Evolutionary conservation across 2,329 filamentous ascomycete genomes (phyloP).

Genomic region (Claviceps arundinis): DNA sequence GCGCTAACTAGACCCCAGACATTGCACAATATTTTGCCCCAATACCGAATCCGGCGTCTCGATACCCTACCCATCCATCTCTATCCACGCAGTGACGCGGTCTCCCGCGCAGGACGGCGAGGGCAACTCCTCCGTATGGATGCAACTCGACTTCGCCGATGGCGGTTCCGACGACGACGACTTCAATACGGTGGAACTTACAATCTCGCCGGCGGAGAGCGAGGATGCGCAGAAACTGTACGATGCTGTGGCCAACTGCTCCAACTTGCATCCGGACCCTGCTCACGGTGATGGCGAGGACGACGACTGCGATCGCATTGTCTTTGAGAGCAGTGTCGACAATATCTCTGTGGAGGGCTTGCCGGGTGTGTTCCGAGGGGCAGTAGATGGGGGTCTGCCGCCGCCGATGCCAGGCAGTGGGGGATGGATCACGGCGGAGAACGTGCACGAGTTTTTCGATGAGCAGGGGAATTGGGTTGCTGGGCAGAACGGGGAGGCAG

Average conservation of each 20-base stretch:
- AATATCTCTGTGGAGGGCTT: conserved; percentile 43
- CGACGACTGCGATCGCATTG: conserved; percentile 38
- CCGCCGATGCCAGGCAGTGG: conserved; percentile 59
- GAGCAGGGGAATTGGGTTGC: conserved; percentile 67
- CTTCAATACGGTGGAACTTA: conserved; percentile 53
- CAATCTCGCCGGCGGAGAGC: conserved; percentile 39
- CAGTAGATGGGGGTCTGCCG: conserved; percentile 38
- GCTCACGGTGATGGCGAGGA: conserved; percentile 43
- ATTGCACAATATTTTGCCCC: conserved; percentile 50
- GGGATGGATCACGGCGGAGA: conserved; percentile 86
- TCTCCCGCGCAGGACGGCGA: conserved; percentile 25
- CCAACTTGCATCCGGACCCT: conserved; percentile 63
- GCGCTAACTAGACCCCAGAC: conserved; percentile 10
- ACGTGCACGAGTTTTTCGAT: conserved; percentile 74
- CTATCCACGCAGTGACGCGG: conserved; percentile 61
- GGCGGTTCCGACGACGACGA: conserved; percentile 48
- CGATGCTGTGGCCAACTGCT: conserved; percentile 59
- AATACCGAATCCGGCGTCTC: conserved; percentile 45
- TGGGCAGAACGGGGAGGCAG: conserved; percentile 18
- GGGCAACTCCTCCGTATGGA: conserved; percentile 41
- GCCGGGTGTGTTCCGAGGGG: conserved; percentile 38
- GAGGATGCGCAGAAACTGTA: conserved; percentile 36
- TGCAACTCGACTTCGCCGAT: conserved; percentile 54
- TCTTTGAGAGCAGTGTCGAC: conserved; percentile 39
- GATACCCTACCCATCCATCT: conserved; percentile 62